A percentile compares a stretch with the other conserved stretches of the same genome.
These are phyloP conservation scores for Penicillium antarcticum DNA, from an alignment of 495 filamentous ascomycete species.

Conservation along the genomic window DNA sequence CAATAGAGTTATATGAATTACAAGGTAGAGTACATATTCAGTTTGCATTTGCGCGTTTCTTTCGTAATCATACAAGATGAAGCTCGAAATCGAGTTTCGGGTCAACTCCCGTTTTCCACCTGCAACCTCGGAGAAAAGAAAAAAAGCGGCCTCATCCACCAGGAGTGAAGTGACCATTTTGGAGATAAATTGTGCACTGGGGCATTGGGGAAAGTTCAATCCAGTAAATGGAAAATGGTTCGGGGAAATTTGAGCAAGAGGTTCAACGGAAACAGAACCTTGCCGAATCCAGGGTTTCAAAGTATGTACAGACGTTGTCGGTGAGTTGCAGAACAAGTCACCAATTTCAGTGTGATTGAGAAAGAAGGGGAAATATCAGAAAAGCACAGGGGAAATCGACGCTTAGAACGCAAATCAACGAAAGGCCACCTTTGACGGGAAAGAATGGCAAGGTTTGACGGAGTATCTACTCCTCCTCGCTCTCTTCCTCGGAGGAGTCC, in stretches of 20 bases:
- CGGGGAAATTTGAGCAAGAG: slow-evolving; percentile 3
- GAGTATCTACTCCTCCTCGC: slow-evolving; percentile 49
- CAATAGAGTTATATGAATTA: not conserved
- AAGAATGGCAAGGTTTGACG: not conserved
- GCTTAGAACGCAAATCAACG: slow-evolving; percentile 28
- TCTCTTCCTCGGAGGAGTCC: slow-evolving; percentile 51
- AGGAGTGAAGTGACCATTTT: not conserved
- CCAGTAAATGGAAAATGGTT: slow-evolving; percentile 7
- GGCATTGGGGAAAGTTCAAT: slow-evolving; percentile 10
- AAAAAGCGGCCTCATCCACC: slow-evolving; percentile 1
- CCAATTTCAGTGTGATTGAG: not conserved
- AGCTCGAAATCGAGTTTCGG: slow-evolving; percentile 19
- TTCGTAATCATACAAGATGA: slow-evolving; percentile 46
- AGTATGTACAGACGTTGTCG: slow-evolving; percentile 13
- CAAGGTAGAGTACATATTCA: slow-evolving; percentile 13
- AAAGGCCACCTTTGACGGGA: slow-evolving; percentile 4
- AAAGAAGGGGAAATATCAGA: slow-evolving; percentile 2
- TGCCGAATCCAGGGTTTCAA: slow-evolving; percentile 4
- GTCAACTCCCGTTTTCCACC: slow-evolving; percentile 15
- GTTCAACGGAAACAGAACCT: slow-evolving; percentile 1
- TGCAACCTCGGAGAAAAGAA: slow-evolving; percentile 9
- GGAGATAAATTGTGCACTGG: slow-evolving; percentile 6
- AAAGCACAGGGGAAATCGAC: slow-evolving; percentile 9
- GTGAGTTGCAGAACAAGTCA: not conserved
- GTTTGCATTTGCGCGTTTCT: slow-evolving; percentile 39